Percentiles rank a stretch among this genome's conserved stretches.
Conservation (phyloP, 2,329 filamentous ascomycete species). For the Penicillium decumbens region DNA sequence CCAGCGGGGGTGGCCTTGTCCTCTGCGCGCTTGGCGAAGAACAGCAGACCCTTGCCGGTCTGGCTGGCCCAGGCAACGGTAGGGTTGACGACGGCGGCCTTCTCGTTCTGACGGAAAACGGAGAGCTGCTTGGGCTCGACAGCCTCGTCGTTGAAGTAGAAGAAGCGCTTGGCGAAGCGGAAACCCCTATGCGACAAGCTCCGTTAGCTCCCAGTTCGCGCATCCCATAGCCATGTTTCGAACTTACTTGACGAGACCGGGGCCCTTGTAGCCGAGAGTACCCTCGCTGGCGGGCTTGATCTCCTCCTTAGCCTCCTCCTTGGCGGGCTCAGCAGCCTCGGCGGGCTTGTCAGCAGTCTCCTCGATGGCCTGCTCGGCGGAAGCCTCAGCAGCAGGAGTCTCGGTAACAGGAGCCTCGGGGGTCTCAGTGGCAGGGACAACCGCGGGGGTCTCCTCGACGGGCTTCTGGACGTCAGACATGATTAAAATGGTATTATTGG, state of each 20-base stretch:
- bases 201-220: conserved; percentile 4
- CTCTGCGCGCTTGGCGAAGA: conserved; percentile 76
- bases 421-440: conserved; percentile 16
- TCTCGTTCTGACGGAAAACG: conserved; percentile 81
- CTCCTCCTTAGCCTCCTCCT: conserved; percentile 36
- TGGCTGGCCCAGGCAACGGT: conserved; percentile 84
- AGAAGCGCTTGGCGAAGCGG: conserved; percentile 87
- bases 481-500: conserved; percentile 24
- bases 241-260: conserved; percentile 82
- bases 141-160: conserved; percentile 74
- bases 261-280: conserved; percentile 81
- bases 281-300: conserved; percentile 75
- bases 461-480: conserved; percentile 27
- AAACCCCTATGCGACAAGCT: conserved; percentile 62
- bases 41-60: conserved; percentile 92
- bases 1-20: conserved; percentile 78
- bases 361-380: conserved; percentile 12
- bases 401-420: conserved; percentile 10
- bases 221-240: neutral
- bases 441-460: conserved; percentile 26
- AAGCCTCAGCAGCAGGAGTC: conserved; percentile 9
- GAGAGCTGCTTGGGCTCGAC: conserved; percentile 69
- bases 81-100: conserved; percentile 71
- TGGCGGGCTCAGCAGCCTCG: conserved; percentile 12
- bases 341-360: conserved; percentile 11